Evolutionary conservation across 768 basidiomycete species (phyloP).

Genomic region (Atractiella rhizophila): DNA sequence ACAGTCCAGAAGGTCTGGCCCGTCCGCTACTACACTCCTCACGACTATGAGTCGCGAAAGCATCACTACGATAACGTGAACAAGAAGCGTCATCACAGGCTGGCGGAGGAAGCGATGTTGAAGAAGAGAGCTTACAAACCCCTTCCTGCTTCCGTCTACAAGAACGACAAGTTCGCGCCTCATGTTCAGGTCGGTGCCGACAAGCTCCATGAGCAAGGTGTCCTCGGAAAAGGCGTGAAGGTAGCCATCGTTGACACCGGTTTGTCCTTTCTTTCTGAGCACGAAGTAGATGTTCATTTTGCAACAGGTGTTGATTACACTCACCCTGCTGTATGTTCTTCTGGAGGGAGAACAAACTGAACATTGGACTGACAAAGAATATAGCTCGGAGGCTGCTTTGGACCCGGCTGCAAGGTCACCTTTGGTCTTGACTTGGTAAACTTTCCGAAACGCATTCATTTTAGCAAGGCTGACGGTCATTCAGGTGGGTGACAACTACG

Average conservation of each 20-base stretch:
- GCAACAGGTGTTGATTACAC: constrained; percentile 1
- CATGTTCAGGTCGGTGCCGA: constrained; percentile 27
- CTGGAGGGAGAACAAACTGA: too few relatives aligned
- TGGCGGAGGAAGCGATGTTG: not conserved
- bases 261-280: too few relatives aligned
- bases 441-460: too few relatives aligned
- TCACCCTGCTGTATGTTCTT: not conserved
- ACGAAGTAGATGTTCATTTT: too few relatives aligned
- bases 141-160: too few relatives aligned
- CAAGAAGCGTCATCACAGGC: not conserved
- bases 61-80: not conserved
- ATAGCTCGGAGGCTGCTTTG: constrained; percentile 27
- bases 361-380: constrained; percentile 34
- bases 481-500: too few relatives aligned
- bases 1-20: not conserved
- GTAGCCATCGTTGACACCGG: constrained; percentile 28
- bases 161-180: not conserved
- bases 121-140: too few relatives aligned
- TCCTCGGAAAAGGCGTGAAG: constrained; percentile 38
- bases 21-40: too few relatives aligned
- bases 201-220: constrained; percentile 38
- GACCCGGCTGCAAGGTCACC: constrained; percentile 27
- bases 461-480: too few relatives aligned
- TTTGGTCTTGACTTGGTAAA: constrained; percentile 29
- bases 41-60: not conserved